phyloP scores from a whole-genome alignment of 768 basidiomycete species.

The Trametes elegans region DNA sequence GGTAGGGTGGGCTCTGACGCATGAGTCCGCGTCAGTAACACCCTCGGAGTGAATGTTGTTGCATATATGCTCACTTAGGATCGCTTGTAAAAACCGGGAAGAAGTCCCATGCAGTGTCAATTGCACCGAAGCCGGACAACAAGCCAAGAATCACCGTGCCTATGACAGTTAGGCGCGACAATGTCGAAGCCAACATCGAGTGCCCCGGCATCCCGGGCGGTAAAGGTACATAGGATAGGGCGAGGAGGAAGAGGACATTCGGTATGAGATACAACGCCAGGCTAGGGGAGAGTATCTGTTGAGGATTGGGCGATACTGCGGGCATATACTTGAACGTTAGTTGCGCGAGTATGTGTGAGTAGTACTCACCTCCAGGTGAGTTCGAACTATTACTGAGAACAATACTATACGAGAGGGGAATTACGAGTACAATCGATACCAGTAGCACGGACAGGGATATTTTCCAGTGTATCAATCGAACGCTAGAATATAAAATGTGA shows the following conservation, averaged over 20 bases:
- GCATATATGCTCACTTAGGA: conserved; percentile 21
- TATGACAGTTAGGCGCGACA: conserved; percentile 66
- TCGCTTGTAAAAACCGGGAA: conserved; percentile 41
- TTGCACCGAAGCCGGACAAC: conserved; percentile 77
- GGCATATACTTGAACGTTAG: not conserved
- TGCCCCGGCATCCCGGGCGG: conserved; percentile 39
- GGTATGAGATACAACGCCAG: conserved; percentile 47
- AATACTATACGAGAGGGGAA: conserved; percentile 63
- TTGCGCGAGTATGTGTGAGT: not conserved
- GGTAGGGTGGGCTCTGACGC: conserved; percentile 33
- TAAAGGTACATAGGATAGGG: conserved; percentile 66
- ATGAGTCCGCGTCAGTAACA: not conserved
- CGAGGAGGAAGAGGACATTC: conserved; percentile 43
- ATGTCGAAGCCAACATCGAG: conserved; percentile 43
- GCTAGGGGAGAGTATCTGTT: conserved; percentile 31
- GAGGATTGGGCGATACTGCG: conserved; percentile 23
- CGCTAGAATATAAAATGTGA: conserved; percentile 34
- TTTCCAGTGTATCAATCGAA: conserved; percentile 65
- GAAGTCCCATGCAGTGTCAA: conserved; percentile 63
- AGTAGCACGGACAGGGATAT: conserved; percentile 64
- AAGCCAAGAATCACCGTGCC: conserved; percentile 79
- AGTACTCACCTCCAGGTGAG: conserved; percentile 14
- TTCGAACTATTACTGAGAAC: conserved; percentile 42
- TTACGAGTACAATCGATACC: conserved; percentile 56
- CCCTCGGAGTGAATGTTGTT: not conserved